These are phyloP conservation scores for Uronychia binucleata DNA, from an alignment of 73 alveolate genomes.

Conservation along the genomic window DNA sequence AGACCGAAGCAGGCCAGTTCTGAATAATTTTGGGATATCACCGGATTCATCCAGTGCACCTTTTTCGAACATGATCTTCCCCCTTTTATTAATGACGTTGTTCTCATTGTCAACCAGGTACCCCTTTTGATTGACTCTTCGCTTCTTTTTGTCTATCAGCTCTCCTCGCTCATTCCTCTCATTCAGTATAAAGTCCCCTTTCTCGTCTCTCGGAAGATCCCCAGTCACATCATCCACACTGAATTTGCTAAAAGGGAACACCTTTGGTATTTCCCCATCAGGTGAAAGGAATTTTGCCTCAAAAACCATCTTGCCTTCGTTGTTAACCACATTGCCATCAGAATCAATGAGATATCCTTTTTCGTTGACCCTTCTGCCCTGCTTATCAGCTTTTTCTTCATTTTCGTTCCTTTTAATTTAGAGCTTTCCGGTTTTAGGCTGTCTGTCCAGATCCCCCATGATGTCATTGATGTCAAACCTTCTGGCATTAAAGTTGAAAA, in stretches of 20 bases:
- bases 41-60: constrained; percentile 10
- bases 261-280: constrained; percentile 44
- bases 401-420: constrained; percentile 11
- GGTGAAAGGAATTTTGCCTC: not conserved
- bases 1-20: constrained; percentile 54
- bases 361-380: constrained; percentile 22
- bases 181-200: constrained; percentile 1
- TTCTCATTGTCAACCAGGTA: constrained; percentile 22
- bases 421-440: constrained; percentile 5
- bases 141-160: constrained; percentile 8
- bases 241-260: constrained; percentile 43
- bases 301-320: constrained; percentile 14
- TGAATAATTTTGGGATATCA: constrained; percentile 35
- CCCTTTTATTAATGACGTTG: constrained; percentile 25
- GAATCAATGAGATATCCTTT: constrained; percentile 38
- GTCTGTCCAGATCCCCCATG: not conserved
- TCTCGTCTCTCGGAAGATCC: constrained; percentile 17
- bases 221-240: constrained; percentile 22
- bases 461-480: constrained; percentile 8
- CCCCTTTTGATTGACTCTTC: constrained; percentile 29
- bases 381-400: constrained; percentile 6
- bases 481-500: constrained; percentile 6
- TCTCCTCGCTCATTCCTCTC: constrained; percentile 25
- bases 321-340: constrained; percentile 24
- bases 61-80: constrained; percentile 23